Conservation (phyloP, 768 basidiomycete species). For the Termitomyces bulborhizus region DNA sequence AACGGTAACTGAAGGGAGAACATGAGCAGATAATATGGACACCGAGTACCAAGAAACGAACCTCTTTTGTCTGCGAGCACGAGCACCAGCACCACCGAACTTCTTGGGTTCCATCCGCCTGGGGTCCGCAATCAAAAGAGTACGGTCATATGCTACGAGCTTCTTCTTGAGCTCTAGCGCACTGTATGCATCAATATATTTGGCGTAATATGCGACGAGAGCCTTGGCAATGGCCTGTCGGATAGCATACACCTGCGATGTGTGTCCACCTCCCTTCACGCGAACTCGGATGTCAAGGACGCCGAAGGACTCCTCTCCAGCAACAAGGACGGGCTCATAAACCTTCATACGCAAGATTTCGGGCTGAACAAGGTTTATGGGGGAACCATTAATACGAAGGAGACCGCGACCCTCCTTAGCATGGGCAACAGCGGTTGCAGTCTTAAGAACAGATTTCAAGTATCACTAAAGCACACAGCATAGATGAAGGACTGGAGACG, state of each 20-base stretch:
- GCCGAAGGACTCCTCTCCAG: conserved; percentile 83
- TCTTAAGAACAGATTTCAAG: conserved; percentile 38
- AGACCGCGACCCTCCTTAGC: conserved; percentile 95
- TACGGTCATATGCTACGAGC: conserved; percentile 90
- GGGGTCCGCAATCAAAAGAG: conserved; percentile 87
- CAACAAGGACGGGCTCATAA: conserved; percentile 94
- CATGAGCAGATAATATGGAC: conserved; percentile 6
- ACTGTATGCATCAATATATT: conserved; percentile 96
- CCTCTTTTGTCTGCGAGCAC: conserved; percentile 98
- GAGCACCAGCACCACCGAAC: conserved; percentile 97
- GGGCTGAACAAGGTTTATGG: conserved; percentile 92
- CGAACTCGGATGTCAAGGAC: conserved; percentile 94
- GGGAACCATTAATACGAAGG: conserved; percentile 94
- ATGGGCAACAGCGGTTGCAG: conserved; percentile 96
- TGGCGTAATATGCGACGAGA: conserved; percentile 96
- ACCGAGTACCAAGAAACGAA: conserved; percentile 21
- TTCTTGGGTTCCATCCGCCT: conserved; percentile 99
- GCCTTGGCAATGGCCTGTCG: conserved; percentile 99
- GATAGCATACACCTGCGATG: conserved; percentile 97
- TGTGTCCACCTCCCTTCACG: conserved; percentile 99
- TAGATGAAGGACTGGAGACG: conserved; percentile 17
- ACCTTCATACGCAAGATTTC: conserved; percentile 97
- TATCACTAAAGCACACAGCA: conserved; percentile 7
- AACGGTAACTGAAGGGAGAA: conserved; percentile 65
- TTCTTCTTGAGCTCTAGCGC: conserved; percentile 99